Evolutionary conservation across 1,139 yeast species (phyloP), one percentile per base, ranked within the genome.

Genomic region (Debaryomyces coudertii): DNA sequence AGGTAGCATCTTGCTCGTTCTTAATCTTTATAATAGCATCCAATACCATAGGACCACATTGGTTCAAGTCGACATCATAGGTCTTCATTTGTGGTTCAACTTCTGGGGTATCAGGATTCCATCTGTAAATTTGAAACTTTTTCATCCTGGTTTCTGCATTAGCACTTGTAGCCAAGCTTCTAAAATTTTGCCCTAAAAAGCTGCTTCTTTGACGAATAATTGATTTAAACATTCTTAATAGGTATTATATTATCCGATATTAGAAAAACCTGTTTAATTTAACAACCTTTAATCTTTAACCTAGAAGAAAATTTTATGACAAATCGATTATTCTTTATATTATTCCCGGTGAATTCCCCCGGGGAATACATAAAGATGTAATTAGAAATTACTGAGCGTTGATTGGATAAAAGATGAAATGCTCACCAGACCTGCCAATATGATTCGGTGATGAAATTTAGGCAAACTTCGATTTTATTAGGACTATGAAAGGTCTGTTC

Each of bases 61-160:
- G 74, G 73, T 90, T 86, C 68, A 95, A 80, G 68, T 93, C 96
- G 47, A 93, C 79, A 56, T 88, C 79, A 73, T 87, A 93, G 52
- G 82, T 79, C 72, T 90, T 85, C 83, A 93, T 80, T 55, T 77
- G 76, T 50, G 99, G 99, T 77, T 92, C 90, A 60, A 83, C 84
- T 60, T 89, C 93, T 45, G 99, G 99, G 49, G 90, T 82, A 66
- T 93, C 99, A 47, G 99, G 99, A 65, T 88, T 88, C 98, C 99
- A 93, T 77, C 99, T 85, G 79, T 93, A 93, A 60, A 93, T 85
- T 67, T 92, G 90, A 71, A 93, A 90, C 44, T 85, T 83, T 77
- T 93, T 93, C 58, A 86, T 54, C 55, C 85, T 78, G 7, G 76
- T 54, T 51, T 67, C 63, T 35, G 62, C 61, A 29, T 66, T 60